Conservation (phyloP, 495 filamentous ascomycete species). For the Aspergillus olivimuriae region DNA sequence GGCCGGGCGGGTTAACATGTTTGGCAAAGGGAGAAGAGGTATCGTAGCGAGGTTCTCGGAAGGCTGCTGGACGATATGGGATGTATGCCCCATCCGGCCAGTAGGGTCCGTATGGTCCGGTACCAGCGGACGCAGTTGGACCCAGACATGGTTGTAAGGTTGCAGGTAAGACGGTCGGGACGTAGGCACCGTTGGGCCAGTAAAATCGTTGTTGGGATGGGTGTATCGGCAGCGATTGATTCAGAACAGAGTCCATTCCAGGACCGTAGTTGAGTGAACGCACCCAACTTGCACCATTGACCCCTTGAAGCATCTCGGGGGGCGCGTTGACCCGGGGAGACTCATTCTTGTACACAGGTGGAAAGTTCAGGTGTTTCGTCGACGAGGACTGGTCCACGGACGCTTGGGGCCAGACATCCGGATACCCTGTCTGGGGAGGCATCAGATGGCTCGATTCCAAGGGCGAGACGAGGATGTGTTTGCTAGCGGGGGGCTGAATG, state of each 20-base stretch:
- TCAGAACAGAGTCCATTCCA: constrained; percentile 46
- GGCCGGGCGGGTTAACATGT: constrained; percentile 11
- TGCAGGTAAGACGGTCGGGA: constrained; percentile 66
- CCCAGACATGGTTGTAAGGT: constrained; percentile 63
- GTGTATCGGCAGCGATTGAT: constrained; percentile 41
- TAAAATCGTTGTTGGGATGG: constrained; percentile 29
- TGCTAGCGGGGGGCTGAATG: constrained; percentile 69
- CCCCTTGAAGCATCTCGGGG: constrained; percentile 27
- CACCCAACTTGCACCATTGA: constrained; percentile 37
- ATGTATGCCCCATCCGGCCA: constrained; percentile 74
- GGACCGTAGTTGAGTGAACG: constrained; percentile 36
- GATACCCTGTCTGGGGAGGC: constrained; percentile 22
- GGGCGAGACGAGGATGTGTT: constrained; percentile 84
- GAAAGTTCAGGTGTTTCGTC: constrained; percentile 34
- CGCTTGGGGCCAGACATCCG: constrained; percentile 28
- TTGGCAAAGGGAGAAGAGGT: constrained; percentile 18
- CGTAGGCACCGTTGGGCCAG: constrained; percentile 41
- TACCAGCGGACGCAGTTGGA: constrained; percentile 68
- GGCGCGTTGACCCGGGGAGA: constrained; percentile 14
- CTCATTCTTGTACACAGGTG: constrained; percentile 38
- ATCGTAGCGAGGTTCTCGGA: constrained; percentile 53
- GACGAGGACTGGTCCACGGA: constrained; percentile 21
- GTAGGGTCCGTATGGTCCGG: constrained; percentile 65
- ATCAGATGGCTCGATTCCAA: constrained; percentile 34
- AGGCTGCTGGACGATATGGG: constrained; percentile 64